Evolutionary conservation across 2,329 filamentous ascomycete species (phyloP).

Genomic region (Pleochaeta shiraiana): DNA sequence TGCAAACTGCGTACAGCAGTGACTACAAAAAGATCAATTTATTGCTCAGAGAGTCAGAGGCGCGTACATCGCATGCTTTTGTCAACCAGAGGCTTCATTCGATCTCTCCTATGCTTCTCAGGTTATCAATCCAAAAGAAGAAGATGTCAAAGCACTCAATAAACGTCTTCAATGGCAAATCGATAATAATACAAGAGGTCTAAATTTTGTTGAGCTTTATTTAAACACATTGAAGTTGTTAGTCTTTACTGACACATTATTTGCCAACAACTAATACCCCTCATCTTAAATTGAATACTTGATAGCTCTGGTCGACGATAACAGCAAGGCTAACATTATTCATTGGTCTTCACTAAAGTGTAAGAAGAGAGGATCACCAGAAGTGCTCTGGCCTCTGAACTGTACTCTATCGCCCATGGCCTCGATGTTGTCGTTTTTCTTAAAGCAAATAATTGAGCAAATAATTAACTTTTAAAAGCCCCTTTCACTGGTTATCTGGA

Average conservation of each 20-base stretch:
- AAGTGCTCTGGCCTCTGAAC: too few relatives aligned
- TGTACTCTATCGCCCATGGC: too few relatives aligned
- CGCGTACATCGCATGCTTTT: constrained; percentile 1
- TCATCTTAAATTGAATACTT: not conserved
- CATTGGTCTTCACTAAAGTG: too few relatives aligned
- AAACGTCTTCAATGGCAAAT: constrained; percentile 3
- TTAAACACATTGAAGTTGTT: not conserved
- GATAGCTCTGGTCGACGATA: not conserved
- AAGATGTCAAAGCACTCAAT: not conserved
- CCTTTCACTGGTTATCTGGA: too few relatives aligned
- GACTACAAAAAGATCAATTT: not conserved
- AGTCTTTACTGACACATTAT: not conserved
- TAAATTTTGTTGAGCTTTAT: not conserved
- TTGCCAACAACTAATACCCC: not conserved
- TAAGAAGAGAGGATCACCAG: too few relatives aligned
- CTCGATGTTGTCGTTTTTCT: too few relatives aligned
- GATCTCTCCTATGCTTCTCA: constrained; percentile 5
- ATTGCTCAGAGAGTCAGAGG: not conserved
- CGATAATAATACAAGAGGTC: not conserved
- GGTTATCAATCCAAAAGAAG: not conserved
- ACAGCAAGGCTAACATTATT: constrained; percentile 1
- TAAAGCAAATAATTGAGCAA: too few relatives aligned
- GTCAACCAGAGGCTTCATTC: too few relatives aligned
- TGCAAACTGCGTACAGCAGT: not conserved
- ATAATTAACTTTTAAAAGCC: too few relatives aligned